Conservation (phyloP, 257 asterid species). For the Nemophila menziesii region DNA sequence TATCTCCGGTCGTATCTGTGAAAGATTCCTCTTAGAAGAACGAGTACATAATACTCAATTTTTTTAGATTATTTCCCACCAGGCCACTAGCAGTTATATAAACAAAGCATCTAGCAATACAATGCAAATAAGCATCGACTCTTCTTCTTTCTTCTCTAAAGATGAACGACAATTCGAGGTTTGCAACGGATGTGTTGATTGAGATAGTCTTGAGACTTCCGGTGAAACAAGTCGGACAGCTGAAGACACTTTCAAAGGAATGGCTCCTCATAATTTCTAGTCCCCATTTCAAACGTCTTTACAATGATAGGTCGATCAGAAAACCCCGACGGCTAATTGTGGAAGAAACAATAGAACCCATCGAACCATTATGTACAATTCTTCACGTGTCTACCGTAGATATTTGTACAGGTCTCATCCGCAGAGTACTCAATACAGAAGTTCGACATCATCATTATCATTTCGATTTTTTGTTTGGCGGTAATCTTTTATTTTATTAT, state of each 20-base stretch:
- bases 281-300: constrained; percentile 8
- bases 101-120: too few relatives aligned
- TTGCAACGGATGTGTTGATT: too few relatives aligned
- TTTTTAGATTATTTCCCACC: too few relatives aligned
- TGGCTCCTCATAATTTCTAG: constrained; percentile 6
- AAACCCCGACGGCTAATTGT: not conserved
- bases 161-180: too few relatives aligned
- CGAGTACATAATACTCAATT: too few relatives aligned
- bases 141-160: too few relatives aligned
- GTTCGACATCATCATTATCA: not conserved
- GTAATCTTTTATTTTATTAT: not conserved
- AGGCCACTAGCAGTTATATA: too few relatives aligned
- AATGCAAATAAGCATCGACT: too few relatives aligned
- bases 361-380: not conserved
- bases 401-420: constrained; percentile 1
- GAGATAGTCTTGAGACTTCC: too few relatives aligned
- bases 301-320: constrained; percentile 1
- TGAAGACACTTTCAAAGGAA: constrained; percentile 8
- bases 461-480: not conserved
- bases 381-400: constrained; percentile 7
- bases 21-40: too few relatives aligned
- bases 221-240: too few relatives aligned
- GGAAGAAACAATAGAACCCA: constrained; percentile 2
- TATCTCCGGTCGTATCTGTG: too few relatives aligned
- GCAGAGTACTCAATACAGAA: not conserved